Conservation (phyloP, 108 stramenopile species). For the Nitzschia inconspicua region DNA sequence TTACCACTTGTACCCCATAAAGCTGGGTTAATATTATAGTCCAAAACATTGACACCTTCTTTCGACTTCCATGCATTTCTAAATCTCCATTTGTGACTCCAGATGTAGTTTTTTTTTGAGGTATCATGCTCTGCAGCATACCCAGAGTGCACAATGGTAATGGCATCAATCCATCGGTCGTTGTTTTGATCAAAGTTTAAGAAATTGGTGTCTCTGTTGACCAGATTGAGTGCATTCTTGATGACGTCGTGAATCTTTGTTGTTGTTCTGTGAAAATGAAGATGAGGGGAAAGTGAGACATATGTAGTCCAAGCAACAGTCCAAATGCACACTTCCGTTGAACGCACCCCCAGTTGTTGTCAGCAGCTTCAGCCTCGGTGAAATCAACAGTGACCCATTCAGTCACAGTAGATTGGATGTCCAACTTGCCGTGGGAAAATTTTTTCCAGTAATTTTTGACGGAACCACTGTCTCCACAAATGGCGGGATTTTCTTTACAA, state of each 20-base stretch:
- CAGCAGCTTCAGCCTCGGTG: slow-evolving; percentile 21
- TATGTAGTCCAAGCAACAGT: too few relatives aligned
- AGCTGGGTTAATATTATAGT: slow-evolving; percentile 29
- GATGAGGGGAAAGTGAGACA: too few relatives aligned
- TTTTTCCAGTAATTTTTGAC: slow-evolving; percentile 27
- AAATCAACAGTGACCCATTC: slow-evolving; percentile 14
- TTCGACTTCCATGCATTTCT: background rate
- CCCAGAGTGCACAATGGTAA: slow-evolving; percentile 61
- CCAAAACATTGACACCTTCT: slow-evolving; percentile 3
- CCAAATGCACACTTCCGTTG: too few relatives aligned
- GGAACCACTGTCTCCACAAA: too few relatives aligned
- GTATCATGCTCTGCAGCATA: slow-evolving; percentile 59
- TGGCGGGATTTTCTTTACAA: too few relatives aligned
- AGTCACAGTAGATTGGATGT: slow-evolving; percentile 23
- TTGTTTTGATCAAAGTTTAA: slow-evolving; percentile 18
- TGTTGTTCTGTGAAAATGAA: too few relatives aligned
- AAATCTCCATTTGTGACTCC: slow-evolving; percentile 32
- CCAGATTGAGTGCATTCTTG: slow-evolving; percentile 9
- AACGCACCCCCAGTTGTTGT: slow-evolving; percentile 16
- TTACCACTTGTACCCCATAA: slow-evolving; percentile 22
- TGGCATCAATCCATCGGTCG: slow-evolving; percentile 48
- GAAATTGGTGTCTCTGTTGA: slow-evolving; percentile 1
- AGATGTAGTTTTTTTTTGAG: slow-evolving; percentile 18
- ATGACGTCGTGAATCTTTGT: slow-evolving; percentile 15
- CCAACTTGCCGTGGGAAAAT: slow-evolving; percentile 29